Evolutionary conservation across 345 rosid genomes (phyloP), one percentile per base, ranked within the genome.

Genomic region (Hevea brasiliensis): DNA sequence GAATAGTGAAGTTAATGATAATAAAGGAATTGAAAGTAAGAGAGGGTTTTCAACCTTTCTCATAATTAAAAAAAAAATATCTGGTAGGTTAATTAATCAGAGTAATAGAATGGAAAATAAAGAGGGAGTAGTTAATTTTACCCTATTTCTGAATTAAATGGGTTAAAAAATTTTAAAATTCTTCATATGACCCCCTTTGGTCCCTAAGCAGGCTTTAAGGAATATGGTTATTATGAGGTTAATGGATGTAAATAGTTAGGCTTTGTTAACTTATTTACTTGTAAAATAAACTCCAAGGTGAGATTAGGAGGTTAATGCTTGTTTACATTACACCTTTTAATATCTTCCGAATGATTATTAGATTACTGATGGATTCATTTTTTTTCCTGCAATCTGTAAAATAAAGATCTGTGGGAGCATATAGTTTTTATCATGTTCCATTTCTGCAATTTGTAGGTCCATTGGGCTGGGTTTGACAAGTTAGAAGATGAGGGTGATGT

Each of bases 391-490:
- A 65, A 29, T 53, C 27, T 26, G 37, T 51, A 24, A 57, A 26
- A 41, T 61, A 47, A 35, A 12, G 32, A 37, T 17, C 29, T 45
- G 40, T 23, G 18, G 48, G 18, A 24, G 59, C 23, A 26, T 11
- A 58, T 57, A 65, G 61, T 50, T 82, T 37, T 67, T 20, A 44
- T 65, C 66, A 26, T 32, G n/a, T 42, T 62, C 15, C 51, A 26
- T 12, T 72, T 75, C 53, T 72, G 35, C 72, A 68, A 62, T 77
- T 37, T 65, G 65, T 81, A 95, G 99, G 92, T 95, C 56, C 76
- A 79, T 15, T 92, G 99, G 99, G 94, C 99, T 68, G 98, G 97
- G 67, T 95, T 92, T 87, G 98, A 95, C 90, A 88, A 86, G 72
- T 81, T 95, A 75, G 90, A 92, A 80, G 79, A 82, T 72, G 88